Evolutionary conservation across 2,329 filamentous ascomycete species (phyloP), one percentile per base, ranked within the genome.

Genomic region (Mycocentrospora acerina): DNA sequence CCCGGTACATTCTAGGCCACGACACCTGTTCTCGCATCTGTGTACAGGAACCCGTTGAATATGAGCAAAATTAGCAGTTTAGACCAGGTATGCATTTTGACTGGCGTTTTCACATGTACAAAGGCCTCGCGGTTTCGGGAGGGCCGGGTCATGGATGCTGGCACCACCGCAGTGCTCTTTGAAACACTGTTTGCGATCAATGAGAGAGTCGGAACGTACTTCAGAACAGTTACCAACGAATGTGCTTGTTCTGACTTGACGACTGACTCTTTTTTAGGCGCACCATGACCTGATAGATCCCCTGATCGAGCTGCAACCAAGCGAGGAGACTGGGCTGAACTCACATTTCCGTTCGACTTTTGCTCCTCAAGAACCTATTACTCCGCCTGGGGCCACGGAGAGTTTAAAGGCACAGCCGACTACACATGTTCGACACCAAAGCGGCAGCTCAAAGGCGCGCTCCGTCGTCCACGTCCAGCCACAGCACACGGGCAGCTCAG

Each of bases 251-350:
- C 27, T 15, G 9, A 25, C 12, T 24, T 15, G 14, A 18, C 32
- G 28, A 29, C 44, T 53, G 22, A 56, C 40, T 28, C 42, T 35
- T 9, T 42, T 35, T 9, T 46, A 88, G 84, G 82, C 83, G 29
- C 72, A 76, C 36, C 77, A 80, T 56, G 82, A 85, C 58, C 72
- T 89, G 29, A 78, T 88, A 49, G 82, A 86, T 53, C 86, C 85
- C 48, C 71, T 89, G 46, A 81, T 74, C 53, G 83, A 76, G 15
- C 82, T 82, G 8, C 81, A 86, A 46, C 85, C 85, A 11, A 80
- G 74, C 44, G 78, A 84, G 46, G 81, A 86, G 59, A 85, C 80
- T 32, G 82, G 84, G 30, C 78, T 78, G n/a, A 79, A 79, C 42
- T 72, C 74, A 3, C 79, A 80, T 46, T 78, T 81, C 55, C 66